Conservation (phyloP, 805 yeast species). For the Saccharomycopsis malanga region DNA sequence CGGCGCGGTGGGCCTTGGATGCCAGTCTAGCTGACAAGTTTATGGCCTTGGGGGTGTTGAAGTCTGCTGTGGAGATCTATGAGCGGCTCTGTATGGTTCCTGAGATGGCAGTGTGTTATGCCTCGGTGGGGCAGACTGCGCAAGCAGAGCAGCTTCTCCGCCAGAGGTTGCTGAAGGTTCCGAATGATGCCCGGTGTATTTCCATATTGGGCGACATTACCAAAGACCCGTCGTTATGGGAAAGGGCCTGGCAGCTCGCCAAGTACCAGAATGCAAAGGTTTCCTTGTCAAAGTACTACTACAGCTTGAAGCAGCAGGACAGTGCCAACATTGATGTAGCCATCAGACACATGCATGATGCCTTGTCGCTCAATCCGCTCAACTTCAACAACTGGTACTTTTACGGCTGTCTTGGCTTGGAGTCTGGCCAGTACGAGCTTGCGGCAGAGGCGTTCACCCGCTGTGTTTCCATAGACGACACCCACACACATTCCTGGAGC, state of each 20-base stretch:
- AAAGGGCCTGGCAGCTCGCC: constrained; percentile 80
- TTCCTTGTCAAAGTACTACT: constrained; percentile 67
- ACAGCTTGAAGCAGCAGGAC: constrained; percentile 58
- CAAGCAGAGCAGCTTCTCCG: constrained; percentile 57
- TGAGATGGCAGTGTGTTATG: constrained; percentile 87
- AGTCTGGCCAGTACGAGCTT: constrained; percentile 56
- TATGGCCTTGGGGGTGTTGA: constrained; percentile 75
- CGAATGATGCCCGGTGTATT: constrained; percentile 76
- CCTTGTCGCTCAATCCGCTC: constrained; percentile 65
- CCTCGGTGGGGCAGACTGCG: constrained; percentile 68
- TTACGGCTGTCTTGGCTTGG: constrained; percentile 87
- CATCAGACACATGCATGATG: constrained; percentile 64
- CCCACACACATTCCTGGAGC: constrained; percentile 82
- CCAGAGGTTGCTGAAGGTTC: constrained; percentile 45
- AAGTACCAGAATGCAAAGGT: constrained; percentile 80
- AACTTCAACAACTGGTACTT: constrained; percentile 81
- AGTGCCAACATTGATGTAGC: constrained; percentile 45
- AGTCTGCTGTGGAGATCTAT: constrained; percentile 84
- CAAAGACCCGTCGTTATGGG: constrained; percentile 72
- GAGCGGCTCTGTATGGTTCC: constrained; percentile 67
- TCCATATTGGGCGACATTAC: constrained; percentile 82
- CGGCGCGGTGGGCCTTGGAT: constrained; percentile 85
- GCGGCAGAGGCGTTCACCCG: constrained; percentile 92
- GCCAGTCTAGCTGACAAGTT: constrained; percentile 75
- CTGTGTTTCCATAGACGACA: constrained; percentile 79